Evolutionary conservation across 306 rosid species (phyloP), one percentile per base, ranked within the genome.

Genomic region (Psophocarpus tetragonolobus): DNA sequence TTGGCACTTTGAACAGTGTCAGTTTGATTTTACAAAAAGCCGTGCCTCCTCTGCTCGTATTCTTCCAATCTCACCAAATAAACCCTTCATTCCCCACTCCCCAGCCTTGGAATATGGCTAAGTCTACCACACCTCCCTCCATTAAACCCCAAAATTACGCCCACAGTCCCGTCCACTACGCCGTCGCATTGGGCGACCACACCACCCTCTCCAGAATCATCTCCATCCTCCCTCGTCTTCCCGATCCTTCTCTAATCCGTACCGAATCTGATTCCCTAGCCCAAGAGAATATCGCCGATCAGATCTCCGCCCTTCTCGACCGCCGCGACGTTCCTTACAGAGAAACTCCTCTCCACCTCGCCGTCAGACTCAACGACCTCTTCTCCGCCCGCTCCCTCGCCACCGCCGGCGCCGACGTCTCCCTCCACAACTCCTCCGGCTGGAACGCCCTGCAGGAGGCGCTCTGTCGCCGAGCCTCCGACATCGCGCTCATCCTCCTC

Each of bases 361-460:
- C 98, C 0, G 98, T 93, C 0, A 83, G 97, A 0, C 86, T 93
- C n/a, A 88, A 85, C 72, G 90, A 93, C 74, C 81, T 82, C n/a
- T 84, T 51, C 3, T 68, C 95, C 5, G 91, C 95, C 0, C 81
- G 84, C 1, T 38, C 85, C 2, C 83, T 93, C 8, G 91, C 95
- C 54, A 69, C 87, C 68, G 95, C 91, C 45, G 95, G 98, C 35
- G 93, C 98, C 0, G 98, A 93, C 39, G 87, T 88, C 2, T 93
- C 98, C 7, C 85, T 93, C 2, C 97, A 93, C 80, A 93, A 93
- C 64, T 82, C 97, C 2, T 81, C 97, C 0, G 98, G 98, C 0
- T 93, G 97, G 98, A 93, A 91, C 50, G 86, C 97, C 2, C 20
- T 93, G 6, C 98, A 93, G 83, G 98, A 93, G 69, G 95, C 98